Percentiles rank a stretch among this genome's conserved stretches.
Evolutionary conservation across 768 basidiomycete species (phyloP).

Genomic region (Guyanaporus albipodus): DNA sequence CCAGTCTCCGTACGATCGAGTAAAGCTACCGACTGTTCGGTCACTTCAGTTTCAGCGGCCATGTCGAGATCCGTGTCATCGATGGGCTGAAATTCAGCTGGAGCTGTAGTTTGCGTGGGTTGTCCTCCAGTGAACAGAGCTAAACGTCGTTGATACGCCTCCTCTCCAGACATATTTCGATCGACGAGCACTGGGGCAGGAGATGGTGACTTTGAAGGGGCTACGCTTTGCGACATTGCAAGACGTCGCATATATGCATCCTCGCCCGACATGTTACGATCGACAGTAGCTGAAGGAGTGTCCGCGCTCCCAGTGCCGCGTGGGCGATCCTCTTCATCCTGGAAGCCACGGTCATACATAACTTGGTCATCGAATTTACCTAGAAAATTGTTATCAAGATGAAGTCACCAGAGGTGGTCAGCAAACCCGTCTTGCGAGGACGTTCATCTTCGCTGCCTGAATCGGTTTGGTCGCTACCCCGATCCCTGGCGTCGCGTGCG

Average conservation of each 20-base stretch:
- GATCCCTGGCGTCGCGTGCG: conserved; percentile 43
- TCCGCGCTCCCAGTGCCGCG: conserved; percentile 21
- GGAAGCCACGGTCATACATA: conserved; percentile 51
- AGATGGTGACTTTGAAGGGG: conserved; percentile 19
- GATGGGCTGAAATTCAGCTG: conserved; percentile 22
- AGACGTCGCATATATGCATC: conserved; percentile 79
- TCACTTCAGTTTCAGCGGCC: background rate
- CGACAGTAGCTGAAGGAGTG: conserved; percentile 36
- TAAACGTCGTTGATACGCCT: conserved; percentile 70
- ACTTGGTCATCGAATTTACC: conserved; percentile 37
- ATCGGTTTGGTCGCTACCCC: conserved; percentile 58
- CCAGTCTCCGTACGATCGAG: conserved; percentile 42
- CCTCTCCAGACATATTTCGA: conserved; percentile 62
- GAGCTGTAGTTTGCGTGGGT: conserved; percentile 14
- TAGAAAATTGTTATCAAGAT: conserved; percentile 27
- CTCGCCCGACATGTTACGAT: conserved; percentile 61
- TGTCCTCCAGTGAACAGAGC: conserved; percentile 52
- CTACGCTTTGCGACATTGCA: conserved; percentile 52
- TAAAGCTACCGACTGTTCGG: background rate
- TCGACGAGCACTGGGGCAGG: conserved; percentile 39
- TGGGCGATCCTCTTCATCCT: conserved; percentile 45
- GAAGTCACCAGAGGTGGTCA: background rate
- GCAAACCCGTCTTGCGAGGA: conserved; percentile 64
- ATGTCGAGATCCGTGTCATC: conserved; percentile 20
- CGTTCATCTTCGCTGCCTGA: conserved; percentile 65